Base-by-base conservation (phyloP, 148 eudicot genomes). In the Spergularia marina region DNA sequence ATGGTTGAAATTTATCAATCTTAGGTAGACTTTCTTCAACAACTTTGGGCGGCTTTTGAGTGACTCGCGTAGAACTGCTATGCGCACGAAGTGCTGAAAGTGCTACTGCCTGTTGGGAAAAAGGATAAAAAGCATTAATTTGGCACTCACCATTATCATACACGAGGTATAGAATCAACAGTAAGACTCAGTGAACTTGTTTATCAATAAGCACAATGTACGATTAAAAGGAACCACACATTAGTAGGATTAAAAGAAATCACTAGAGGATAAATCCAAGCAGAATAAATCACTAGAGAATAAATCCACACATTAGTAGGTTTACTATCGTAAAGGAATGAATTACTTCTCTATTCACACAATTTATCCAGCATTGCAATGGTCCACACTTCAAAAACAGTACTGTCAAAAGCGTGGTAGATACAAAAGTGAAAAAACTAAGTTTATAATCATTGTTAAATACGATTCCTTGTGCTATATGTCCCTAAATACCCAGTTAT, bases 81-180 rank as follows among this genome's bases (percentile, higher is more conserved):
- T 82, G 89, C 16, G 93, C 97, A 80, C 97, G 96, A 67, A 94
- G 82, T 80, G 88, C 97, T 39, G 96, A 90, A 25, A 89, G 91
- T 77, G 90, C 93, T 57, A 79, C 82, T 77, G 88, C 98, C 98
- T 94, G 86, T 72, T 62, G 15, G 74, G 13, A 73, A 77, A 60
- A 40, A 51, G 65, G 34, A 77, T 55, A 18, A 76, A 51, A 59
- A 62, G 65, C 40, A 68, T 23, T 65, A 60, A 41, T 75, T 52
- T 53, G 53, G 40, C 54, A 65, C 25, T 65, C 8, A 41, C 16
- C 69, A 40, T 1, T 53, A 64, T 7, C 69, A 60, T 4, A 62
- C 44, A 41, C 44, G 4, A 59, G 18, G 12, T n/a, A 58, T 58
- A 58, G 62, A 25, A 58, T n/a, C 62, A 18, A 58, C 7, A 20